Evolutionary conservation across 306 rosid genomes (phyloP).

Genomic region (Cucurbita maxima): DNA sequence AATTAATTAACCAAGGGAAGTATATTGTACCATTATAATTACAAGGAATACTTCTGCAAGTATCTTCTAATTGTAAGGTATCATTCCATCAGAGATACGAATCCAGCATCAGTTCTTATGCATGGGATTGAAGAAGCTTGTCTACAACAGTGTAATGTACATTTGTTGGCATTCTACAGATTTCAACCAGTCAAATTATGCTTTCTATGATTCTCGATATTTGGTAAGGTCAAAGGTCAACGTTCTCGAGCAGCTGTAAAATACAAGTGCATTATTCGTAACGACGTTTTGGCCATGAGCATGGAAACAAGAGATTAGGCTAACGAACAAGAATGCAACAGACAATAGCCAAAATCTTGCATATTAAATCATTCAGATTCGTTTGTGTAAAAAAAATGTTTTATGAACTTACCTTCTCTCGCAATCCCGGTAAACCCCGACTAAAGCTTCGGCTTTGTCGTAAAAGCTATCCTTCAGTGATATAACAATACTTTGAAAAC

Average conservation of each 20-base stretch:
- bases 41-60: not conserved
- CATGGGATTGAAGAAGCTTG: not conserved
- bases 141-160: not conserved
- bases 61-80: not conserved
- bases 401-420: constrained; percentile 51
- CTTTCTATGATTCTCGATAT: constrained; percentile 48
- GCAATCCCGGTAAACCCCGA: constrained; percentile 76
- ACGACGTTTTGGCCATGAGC: not conserved
- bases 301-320: not conserved
- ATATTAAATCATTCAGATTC: not conserved
- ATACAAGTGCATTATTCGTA: constrained; percentile 7
- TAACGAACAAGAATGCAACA: not conserved
- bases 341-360: not conserved
- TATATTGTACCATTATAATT: not conserved
- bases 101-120: not conserved
- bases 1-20: not conserved
- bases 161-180: not conserved
- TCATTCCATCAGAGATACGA: not conserved
- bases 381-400: not conserved
- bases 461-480: constrained; percentile 84
- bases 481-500: constrained; percentile 94
- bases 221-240: constrained; percentile 79
- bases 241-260: constrained; percentile 82
- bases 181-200: constrained; percentile 1
- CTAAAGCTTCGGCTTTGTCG: constrained; percentile 84